Evolutionary conservation across 116 monocot species (phyloP), one percentile per base, ranked within the genome.

Genomic region (Papilionanthe hybrid): DNA sequence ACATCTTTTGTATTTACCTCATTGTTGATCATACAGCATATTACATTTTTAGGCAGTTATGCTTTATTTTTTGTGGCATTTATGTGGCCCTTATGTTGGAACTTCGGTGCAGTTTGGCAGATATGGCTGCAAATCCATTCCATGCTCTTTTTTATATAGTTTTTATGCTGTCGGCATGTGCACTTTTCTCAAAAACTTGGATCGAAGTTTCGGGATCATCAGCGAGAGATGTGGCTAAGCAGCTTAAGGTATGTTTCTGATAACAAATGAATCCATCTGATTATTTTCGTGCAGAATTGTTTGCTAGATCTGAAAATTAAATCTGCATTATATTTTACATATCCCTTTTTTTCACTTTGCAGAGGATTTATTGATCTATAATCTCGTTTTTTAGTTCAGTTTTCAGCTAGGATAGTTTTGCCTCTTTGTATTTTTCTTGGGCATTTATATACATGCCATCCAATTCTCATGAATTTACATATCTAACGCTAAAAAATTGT

Each of bases 171-270:
- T 63, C 79, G 2, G 88, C 91, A 43, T 91, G 91, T 79, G 91
- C 86, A 15, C 86, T 91, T 79, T 88, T 91, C 83, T 91, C 91
- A 7, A 91, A 91, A 73, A 91, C 86, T 68, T 91, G 89, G 89
- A 87, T 91, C 74, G 88, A 88, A 82, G 86, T 91, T 20, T 89
- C 86, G 43, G 91, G 91, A 77, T 91, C 88, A 42, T 91, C 91
- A 29, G 91, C 88, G 53, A 91, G 83, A 78, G 91, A 91, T 78
- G 91, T 91, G 32, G 88, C 88, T 65, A 91, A 91, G 77, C 91
- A 91, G 81, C 87, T 91, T 19, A 91, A 91, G 88, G 85, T 91
- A 85, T 57, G 37, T 69, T 25, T 55, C 22, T 60, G 53, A 53
- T 53, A 53, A 3, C 3, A 15, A 53, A 53, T 53, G 53, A 53